Percentiles rank a stretch among this genome's conserved stretches.
Evolutionary conservation across 2,329 filamentous ascomycete species (phyloP).

Genomic region (Colletotrichum chrysophilum): DNA sequence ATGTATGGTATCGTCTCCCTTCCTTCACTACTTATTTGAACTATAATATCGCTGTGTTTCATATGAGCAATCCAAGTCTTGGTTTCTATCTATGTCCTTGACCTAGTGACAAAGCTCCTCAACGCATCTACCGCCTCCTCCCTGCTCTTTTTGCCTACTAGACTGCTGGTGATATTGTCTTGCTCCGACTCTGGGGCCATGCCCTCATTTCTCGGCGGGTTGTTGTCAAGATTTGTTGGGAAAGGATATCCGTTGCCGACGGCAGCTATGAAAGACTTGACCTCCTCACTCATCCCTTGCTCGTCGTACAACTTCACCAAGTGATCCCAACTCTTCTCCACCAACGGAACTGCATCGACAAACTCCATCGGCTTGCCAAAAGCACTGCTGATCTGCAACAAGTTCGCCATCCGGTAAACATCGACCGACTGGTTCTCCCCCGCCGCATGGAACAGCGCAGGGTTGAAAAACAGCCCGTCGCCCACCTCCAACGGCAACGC

Average conservation of each 20-base stretch:
- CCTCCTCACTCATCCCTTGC: conserved; percentile 42
- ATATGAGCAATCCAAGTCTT: neutral
- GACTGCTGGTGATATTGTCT: conserved; percentile 49
- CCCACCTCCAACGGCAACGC: conserved; percentile 57
- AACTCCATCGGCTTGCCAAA: conserved; percentile 70
- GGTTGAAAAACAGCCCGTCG: conserved; percentile 69
- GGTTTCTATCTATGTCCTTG: neutral
- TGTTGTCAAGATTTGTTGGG: conserved; percentile 64
- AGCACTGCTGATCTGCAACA: conserved; percentile 65
- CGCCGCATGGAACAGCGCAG: conserved; percentile 67
- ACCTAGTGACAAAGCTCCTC: conserved; percentile 19
- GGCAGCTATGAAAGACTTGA: conserved; percentile 53
- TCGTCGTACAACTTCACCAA: conserved; percentile 34
- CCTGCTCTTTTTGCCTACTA: conserved; percentile 45
- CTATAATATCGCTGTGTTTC: too few relatives aligned
- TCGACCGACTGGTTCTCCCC: conserved; percentile 56
- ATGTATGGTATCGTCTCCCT: too few relatives aligned
- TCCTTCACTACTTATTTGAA: too few relatives aligned
- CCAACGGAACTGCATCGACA: conserved; percentile 55
- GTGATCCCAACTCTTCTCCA: conserved; percentile 49
- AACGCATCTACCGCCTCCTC: conserved; percentile 46
- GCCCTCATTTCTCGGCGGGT: conserved; percentile 58
- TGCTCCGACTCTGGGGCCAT: conserved; percentile 68
- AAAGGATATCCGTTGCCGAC: conserved; percentile 66
- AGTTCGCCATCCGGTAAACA: conserved; percentile 62